Conservation (phyloP, 768 basidiomycete species). For the Omphalotus guepiniiformis region DNA sequence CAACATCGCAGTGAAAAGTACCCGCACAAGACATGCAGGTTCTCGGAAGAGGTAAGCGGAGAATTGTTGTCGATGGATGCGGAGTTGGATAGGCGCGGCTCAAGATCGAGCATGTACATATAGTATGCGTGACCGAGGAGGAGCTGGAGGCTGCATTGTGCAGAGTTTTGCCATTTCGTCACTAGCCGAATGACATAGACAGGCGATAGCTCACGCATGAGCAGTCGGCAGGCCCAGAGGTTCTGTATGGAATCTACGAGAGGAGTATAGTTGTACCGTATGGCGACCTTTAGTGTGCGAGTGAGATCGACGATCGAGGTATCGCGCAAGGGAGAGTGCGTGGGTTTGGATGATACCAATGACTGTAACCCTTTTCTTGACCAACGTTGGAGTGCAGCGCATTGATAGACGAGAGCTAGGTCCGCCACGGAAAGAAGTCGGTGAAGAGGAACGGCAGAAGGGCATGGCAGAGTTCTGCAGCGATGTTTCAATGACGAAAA, state of each 20-base stretch:
- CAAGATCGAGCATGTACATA: conserved; percentile 25
- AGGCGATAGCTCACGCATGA: conserved; percentile 24
- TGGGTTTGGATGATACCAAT: conserved; percentile 1
- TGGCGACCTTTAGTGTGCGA: conserved; percentile 4
- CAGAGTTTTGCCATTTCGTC: conserved; percentile 15
- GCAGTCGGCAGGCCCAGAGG: conserved; percentile 2
- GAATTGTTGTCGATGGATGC: conserved; percentile 14
- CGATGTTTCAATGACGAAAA: conserved; percentile 13
- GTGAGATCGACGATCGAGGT: not conserved
- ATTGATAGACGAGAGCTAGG: not conserved
- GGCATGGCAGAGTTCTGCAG: conserved; percentile 24
- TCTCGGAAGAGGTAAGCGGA: conserved; percentile 24
- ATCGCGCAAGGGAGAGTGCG: not conserved
- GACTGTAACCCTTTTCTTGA: too few species aligned
- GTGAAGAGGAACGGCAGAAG: conserved; percentile 24
- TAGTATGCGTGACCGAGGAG: conserved; percentile 33
- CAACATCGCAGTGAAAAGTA: conserved; percentile 29
- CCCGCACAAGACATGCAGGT: conserved; percentile 28
- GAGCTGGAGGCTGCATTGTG: conserved; percentile 16
- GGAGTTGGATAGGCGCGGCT: conserved; percentile 16
- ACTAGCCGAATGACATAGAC: conserved; percentile 27
- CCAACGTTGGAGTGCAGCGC: not conserved
- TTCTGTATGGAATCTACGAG: not conserved
- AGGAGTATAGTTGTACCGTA: not conserved
- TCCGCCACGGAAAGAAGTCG: conserved; percentile 1